phyloP scores from a whole-genome alignment of 2,329 filamentous ascomycete species.

The Fusarium euwallaceae region DNA sequence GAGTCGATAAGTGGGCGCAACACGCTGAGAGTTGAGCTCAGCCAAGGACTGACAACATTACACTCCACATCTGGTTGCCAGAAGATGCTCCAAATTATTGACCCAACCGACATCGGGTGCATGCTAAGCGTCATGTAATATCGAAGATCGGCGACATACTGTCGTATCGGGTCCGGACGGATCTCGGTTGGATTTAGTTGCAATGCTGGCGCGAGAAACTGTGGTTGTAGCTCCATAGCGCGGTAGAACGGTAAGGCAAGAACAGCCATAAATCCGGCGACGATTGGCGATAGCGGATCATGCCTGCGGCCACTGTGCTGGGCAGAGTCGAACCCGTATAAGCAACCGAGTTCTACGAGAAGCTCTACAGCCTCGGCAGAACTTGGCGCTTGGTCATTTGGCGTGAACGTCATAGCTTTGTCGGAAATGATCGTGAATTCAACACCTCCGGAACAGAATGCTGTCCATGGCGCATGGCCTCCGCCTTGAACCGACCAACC shows the following conservation, averaged over 20 bases:
- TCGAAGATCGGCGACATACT: constrained; percentile 24
- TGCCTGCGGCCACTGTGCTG: too few relatives aligned
- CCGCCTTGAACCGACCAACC: constrained; percentile 7
- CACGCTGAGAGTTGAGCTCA: constrained; percentile 23
- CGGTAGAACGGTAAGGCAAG: constrained; percentile 13
- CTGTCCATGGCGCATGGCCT: constrained; percentile 12
- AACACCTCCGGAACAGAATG: constrained; percentile 2
- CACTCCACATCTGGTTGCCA: constrained; percentile 44
- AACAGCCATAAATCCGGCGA: constrained; percentile 7
- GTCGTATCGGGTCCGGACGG: not conserved
- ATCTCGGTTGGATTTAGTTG: not conserved
- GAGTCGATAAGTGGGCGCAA: constrained; percentile 19
- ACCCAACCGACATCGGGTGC: constrained; percentile 23
- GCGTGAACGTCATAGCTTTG: not conserved
- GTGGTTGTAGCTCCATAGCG: not conserved
- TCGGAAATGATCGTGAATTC: constrained; percentile 1
- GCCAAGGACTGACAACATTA: constrained; percentile 43
- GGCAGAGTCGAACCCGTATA: constrained; percentile 6
- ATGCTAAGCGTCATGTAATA: constrained; percentile 44
- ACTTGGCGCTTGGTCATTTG: not conserved
- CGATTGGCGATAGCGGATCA: constrained; percentile 1
- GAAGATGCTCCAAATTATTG: constrained; percentile 41
- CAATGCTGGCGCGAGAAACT: not conserved
- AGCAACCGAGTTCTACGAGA: constrained; percentile 7
- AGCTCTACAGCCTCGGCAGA: constrained; percentile 11